These are phyloP conservation scores for Agarophyton chilense DNA, from an alignment of 23 red algal genomes.

Conservation along the genomic window DNA sequence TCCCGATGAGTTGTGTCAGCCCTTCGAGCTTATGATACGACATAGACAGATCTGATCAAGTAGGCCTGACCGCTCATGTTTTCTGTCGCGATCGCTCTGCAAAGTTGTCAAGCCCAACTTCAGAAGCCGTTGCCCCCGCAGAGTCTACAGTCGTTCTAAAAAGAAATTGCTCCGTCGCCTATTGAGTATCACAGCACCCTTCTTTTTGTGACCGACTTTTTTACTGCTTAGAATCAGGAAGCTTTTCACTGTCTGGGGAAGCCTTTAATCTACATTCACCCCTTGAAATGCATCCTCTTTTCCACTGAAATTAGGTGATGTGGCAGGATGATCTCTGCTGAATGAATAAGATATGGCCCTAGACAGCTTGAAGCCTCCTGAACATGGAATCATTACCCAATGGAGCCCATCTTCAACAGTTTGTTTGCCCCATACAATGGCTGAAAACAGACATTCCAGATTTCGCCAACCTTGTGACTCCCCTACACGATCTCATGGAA, in stretches of 20 bases:
- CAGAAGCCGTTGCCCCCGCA: no score
- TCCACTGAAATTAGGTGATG: neutral
- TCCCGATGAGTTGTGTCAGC: no score
- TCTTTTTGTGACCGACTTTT: no score
- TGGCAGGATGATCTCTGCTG: neutral
- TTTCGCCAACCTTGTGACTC: neutral
- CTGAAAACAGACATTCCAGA: no score
- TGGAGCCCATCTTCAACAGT: neutral
- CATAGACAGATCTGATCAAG: no score
- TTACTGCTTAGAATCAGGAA: neutral
- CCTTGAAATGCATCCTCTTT: neutral
- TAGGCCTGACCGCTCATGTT: no score
- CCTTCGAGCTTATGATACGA: no score
- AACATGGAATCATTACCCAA: neutral
- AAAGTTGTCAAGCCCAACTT: no score
- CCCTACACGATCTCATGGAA: neutral
- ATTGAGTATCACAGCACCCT: no score
- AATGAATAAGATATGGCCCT: neutral
- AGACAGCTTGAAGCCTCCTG: neutral
- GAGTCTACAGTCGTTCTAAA: no score
- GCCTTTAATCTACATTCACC: neutral
- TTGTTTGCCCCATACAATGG: neutral
- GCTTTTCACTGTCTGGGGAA: neutral
- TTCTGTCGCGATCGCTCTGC: no score
- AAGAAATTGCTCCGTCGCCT: no score